Evolutionary conservation across 78 protist species (phyloP).

Genomic region (Isochrysis galbana): DNA sequence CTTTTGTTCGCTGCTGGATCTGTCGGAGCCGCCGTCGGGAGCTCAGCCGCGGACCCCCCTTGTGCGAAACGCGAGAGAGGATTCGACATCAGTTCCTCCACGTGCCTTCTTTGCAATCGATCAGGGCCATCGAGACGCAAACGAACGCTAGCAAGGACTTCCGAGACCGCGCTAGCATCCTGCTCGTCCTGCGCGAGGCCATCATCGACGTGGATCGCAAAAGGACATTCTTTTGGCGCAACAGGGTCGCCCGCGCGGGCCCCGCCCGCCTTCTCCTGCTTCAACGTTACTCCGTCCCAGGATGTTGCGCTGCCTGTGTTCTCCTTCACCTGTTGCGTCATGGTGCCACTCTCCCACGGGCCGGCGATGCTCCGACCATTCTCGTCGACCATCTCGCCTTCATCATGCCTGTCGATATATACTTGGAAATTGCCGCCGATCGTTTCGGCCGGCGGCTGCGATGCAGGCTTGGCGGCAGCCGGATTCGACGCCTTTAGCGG

Average conservation of each 20-base stretch:
- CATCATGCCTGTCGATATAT: background rate
- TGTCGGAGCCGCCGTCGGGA: background rate
- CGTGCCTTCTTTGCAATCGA: background rate
- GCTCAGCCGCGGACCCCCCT: background rate
- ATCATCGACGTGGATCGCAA: background rate
- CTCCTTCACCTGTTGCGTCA: background rate
- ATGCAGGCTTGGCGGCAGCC: background rate
- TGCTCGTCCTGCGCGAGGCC: background rate
- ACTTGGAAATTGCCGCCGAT: background rate
- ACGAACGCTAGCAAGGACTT: background rate
- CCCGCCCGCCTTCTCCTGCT: background rate
- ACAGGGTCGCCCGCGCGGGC: background rate
- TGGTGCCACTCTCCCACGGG: background rate
- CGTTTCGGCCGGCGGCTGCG: background rate
- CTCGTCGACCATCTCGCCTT: background rate
- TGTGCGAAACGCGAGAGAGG: background rate
- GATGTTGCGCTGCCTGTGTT: background rate
- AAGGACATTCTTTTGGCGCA: background rate
- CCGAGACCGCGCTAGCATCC: background rate
- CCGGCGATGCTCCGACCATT: background rate
- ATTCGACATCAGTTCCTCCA: background rate
- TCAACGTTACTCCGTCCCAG: background rate
- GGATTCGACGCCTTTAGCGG: background rate
- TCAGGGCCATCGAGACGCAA: background rate
- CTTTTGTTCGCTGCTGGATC: background rate